These are phyloP conservation scores for Pascua guehoae DNA, from an alignment of 1,284 basidiomycete species.

Conservation along the genomic window DNA sequence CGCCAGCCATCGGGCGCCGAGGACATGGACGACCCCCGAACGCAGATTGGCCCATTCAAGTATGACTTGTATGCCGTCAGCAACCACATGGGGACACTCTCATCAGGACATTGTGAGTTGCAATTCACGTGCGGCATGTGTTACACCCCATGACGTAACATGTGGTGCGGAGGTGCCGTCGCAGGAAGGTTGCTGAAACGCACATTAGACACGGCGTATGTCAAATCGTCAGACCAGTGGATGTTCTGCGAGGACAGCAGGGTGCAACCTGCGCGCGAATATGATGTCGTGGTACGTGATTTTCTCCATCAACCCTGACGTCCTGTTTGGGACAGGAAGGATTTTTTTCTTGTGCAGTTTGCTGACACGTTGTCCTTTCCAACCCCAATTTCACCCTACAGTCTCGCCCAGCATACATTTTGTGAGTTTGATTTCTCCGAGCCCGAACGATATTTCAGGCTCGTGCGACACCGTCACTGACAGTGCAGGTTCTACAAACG, in stretches of 20 bases:
- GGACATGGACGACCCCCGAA: conserved; percentile 64
- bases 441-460: neutral
- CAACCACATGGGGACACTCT: conserved; percentile 86
- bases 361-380: neutral
- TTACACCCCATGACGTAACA: neutral
- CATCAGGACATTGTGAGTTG: conserved; percentile 83
- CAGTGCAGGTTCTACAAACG: conserved; percentile 44
- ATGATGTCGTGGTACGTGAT: conserved; percentile 75
- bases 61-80: conserved; percentile 88
- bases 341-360: neutral
- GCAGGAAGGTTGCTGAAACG: neutral
- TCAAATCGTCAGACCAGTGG: conserved; percentile 73
- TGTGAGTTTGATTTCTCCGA: conserved; percentile 55
- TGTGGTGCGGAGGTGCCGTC: neutral
- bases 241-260: conserved; percentile 82
- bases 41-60: conserved; percentile 74
- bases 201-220: conserved; percentile 72
- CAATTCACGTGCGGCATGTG: neutral
- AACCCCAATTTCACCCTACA: conserved; percentile 39
- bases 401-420: conserved; percentile 80
- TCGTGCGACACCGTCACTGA: conserved; percentile 1
- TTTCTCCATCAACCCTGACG: no score
- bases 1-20: conserved; percentile 61
- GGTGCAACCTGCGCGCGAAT: conserved; percentile 63
- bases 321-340: no score